phyloP scores from a whole-genome alignment of 345 rosid genomes.

The Eucalyptus cloeziana region DNA sequence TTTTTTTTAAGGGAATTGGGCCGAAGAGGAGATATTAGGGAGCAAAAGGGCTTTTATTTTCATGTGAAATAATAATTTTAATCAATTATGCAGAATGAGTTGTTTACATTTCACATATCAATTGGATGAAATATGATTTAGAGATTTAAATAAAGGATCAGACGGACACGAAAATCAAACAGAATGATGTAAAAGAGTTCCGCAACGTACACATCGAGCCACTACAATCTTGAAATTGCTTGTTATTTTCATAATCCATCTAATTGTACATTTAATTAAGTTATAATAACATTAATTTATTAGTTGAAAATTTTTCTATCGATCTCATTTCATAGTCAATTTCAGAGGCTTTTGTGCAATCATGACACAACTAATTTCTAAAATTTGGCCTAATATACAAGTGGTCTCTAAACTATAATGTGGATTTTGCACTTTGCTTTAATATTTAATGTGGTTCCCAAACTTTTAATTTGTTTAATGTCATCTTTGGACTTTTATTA shows the following conservation, averaged over 20 bases:
- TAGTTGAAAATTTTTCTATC: too few species aligned
- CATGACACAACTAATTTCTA: background rate
- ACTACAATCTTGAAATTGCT: background rate
- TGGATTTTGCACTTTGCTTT: too few species aligned
- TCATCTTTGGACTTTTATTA: too few species aligned
- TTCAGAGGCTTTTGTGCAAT: too few species aligned
- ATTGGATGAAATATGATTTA: too few species aligned
- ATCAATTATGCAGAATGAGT: background rate
- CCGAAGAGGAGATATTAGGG: background rate
- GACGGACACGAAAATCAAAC: accelerated
- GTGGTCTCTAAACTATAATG: accelerated
- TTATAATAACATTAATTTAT: too few species aligned
- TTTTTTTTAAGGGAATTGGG: background rate
- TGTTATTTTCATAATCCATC: background rate
- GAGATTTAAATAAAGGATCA: too few species aligned
- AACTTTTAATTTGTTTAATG: too few species aligned
- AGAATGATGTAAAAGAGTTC: background rate
- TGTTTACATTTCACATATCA: too few species aligned
- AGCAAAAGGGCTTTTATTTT: accelerated
- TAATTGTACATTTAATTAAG: too few species aligned
- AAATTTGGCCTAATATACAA: too few species aligned
- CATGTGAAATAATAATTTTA: background rate
- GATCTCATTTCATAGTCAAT: background rate
- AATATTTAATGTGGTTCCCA: accelerated
- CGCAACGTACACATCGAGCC: background rate